Base-by-base conservation (phyloP, 2,329 filamentous ascomycete genomes). In the Exutisphaerella laricina region DNA sequence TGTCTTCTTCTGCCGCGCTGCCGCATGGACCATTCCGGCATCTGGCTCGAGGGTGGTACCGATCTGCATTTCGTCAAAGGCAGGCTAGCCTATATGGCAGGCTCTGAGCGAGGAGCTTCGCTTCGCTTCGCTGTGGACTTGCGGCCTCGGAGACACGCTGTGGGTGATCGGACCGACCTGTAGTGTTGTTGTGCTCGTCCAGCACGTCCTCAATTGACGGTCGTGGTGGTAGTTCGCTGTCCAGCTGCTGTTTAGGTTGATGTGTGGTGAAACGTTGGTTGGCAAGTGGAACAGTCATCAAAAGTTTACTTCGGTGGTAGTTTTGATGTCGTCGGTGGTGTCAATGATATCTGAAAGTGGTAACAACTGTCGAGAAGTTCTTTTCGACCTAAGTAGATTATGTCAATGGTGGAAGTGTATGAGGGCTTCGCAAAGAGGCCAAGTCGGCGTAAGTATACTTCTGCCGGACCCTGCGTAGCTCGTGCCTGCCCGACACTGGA, bases 161-260 rank as follows among this genome's bases (percentile, higher is more conserved):
- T 13, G 33, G n/a, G 8, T 10, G 6, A n/a, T 23, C 20, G 14
- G 17, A n/a, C 13, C 20, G 33, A 20, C 10, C n/a, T 35, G 33
- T 23, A 20, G 9, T 4, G 8, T n/a, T 22, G 20, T 22, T 12
- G 18, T 35, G 33, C 33, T 35, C 33, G 18, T 23, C 17, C 7
- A 10, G 33, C 33, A 35, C 33, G 20, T 13, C 33, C 20, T 23
- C 33, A n/a, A 35, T 35, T 17, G 18, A 35, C 20, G 33, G 33
- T 20, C 14, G 33, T 12, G 33, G 33, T 35, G 33, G 33, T 4
- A 5, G 8, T 22, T 23, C 33, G 17, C 33, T 8, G 20, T 35
- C 18, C 41, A 44, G 17, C 16, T 17, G 3, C 12, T 13, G 6
- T 7, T 30, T n/a, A 13, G 6, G 28, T 30, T 14, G 4, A 14